Evolutionary conservation across 2,329 filamentous ascomycete genomes (phyloP), one percentile per base, ranked within the genome.

Genomic region (Xenoacremonium recifei): DNA sequence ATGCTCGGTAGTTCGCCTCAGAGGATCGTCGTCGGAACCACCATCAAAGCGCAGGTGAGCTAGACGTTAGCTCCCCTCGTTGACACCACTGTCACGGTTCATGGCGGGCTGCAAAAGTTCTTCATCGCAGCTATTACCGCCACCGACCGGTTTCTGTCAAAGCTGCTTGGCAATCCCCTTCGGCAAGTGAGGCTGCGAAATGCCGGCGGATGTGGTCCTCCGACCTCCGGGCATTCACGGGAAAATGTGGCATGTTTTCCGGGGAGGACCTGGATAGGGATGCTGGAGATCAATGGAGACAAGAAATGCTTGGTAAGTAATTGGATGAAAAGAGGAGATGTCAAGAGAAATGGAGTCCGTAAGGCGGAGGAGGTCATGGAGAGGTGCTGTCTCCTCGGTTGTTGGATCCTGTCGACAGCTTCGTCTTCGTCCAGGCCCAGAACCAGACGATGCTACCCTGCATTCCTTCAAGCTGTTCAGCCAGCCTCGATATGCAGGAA

Each of bases 1-100:
- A n/a, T n/a, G n/a, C 44, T 17, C 47, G 47, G 19, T 55, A 54
- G 18, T 27, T 27, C n/a, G n/a, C n/a, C n/a, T n/a, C n/a, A n/a
- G n/a, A n/a, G 23, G 23, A 13, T 27, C 7, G 23, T 27, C 13
- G 23, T 7, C 7, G 23, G 23, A 13, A 27, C 13, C 9, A 27
- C 13, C 23, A 13, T 27, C 23, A 27, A 27, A 13, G 9, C 23
- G 23, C 23, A 13, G 9, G 23, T 27, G 13, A 9, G 9, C 23
- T 9, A 13, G 13, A 27, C 13, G 23, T 7, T 13, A 27, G 7
- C 7, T 7, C 23, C 13, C 13, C 23, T 9, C 23, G 23, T 27
- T 27, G 23, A 9, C 23, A 27, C 23, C 23, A 13, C 13, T 13
- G 23, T 27, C 23, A 7, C 13, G 13, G 13, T 7, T 27, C 23